Conservation (phyloP, 1,139 yeast genomes). For the Petasospora fabianii region DNA sequence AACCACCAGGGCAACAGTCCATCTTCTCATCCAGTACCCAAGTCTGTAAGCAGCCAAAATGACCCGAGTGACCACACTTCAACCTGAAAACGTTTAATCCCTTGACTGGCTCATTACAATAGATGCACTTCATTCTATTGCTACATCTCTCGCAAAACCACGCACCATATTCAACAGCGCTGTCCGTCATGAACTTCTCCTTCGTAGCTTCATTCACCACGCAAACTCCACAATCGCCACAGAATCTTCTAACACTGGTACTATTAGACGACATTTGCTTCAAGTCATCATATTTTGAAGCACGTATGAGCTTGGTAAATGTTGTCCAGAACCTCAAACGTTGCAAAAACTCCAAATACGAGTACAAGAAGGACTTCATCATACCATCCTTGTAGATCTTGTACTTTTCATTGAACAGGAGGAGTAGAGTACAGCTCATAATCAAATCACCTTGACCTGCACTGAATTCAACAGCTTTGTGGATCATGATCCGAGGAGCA, state of each 20-base stretch:
- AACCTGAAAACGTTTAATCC: constrained; percentile 68
- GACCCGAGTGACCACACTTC: constrained; percentile 87
- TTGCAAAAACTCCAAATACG: constrained; percentile 56
- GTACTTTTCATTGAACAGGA: constrained; percentile 49
- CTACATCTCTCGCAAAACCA: constrained; percentile 85
- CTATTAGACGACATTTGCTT: constrained; percentile 47
- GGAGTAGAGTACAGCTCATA: constrained; percentile 55
- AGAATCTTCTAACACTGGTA: constrained; percentile 59
- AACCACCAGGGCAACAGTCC: constrained; percentile 80
- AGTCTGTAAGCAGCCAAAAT: constrained; percentile 68
- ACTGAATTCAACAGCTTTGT: constrained; percentile 51
- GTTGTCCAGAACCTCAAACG: constrained; percentile 50
- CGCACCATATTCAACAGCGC: constrained; percentile 43
- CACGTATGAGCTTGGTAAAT: constrained; percentile 56
- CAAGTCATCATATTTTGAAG: constrained; percentile 41
- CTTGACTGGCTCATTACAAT: constrained; percentile 74
- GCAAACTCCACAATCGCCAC: constrained; percentile 63
- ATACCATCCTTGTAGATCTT: constrained; percentile 24
- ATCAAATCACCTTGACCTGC: constrained; percentile 62
- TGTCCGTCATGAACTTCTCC: constrained; percentile 30
- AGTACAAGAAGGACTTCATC: constrained; percentile 49
- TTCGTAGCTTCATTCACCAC: constrained; percentile 62
- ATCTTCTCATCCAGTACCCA: constrained; percentile 73
- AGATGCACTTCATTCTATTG: constrained; percentile 62
- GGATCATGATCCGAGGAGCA: constrained; percentile 41